Evolutionary conservation across 2,329 filamentous ascomycete genomes (phyloP).

Genomic region (Onygena corvina): DNA sequence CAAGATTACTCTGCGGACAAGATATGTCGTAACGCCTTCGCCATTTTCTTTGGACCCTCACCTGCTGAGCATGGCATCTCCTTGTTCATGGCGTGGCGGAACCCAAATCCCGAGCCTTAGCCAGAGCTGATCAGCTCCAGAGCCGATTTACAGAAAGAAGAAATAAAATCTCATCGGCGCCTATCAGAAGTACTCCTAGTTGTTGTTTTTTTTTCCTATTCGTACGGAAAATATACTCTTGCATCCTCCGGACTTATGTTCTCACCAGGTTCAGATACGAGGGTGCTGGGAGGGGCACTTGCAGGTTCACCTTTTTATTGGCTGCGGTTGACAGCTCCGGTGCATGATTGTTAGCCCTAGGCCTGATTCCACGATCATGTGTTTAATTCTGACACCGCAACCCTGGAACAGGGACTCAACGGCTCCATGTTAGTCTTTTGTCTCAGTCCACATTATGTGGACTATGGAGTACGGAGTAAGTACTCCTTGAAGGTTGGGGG

Average conservation of each 20-base stretch:
- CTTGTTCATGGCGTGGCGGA: constrained; percentile 4
- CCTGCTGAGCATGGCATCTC: neutral
- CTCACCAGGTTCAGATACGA: neutral
- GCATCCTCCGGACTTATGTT: neutral
- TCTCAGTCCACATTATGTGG: neutral
- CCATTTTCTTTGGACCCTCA: neutral
- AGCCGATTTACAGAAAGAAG: neutral
- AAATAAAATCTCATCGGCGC: neutral
- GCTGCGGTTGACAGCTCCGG: neutral
- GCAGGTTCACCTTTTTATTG: neutral
- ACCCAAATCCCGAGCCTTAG: constrained; percentile 2
- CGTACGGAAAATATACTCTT: neutral
- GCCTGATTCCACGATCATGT: constrained; percentile 6
- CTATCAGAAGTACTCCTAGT: no score
- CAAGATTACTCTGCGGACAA: neutral
- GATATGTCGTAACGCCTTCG: neutral
- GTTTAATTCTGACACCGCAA: neutral
- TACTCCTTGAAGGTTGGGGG: neutral
- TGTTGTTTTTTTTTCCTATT: no score
- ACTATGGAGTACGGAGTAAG: no score
- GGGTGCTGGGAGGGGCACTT: neutral
- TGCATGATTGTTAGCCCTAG: neutral
- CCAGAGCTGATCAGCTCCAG: neutral
- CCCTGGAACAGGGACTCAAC: constrained; percentile 3
- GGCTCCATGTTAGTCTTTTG: neutral